Evolutionary conservation across 139 green algal genomes (phyloP).

Genomic region (Deuterostichococcus epilithicus): DNA sequence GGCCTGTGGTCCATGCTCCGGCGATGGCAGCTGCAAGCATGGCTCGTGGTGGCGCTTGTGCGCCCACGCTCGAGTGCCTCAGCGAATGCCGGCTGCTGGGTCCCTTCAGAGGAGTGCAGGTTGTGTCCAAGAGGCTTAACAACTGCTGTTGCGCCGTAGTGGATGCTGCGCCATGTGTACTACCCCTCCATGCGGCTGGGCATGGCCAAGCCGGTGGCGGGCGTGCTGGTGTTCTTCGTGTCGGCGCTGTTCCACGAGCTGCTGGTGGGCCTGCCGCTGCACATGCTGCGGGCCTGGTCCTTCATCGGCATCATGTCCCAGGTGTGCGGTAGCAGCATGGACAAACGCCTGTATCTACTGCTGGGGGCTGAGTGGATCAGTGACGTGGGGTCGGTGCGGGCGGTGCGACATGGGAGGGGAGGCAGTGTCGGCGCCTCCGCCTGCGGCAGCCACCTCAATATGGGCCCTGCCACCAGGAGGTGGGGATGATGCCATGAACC

Average conservation of each 20-base stretch:
- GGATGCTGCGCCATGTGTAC: constrained; percentile 91
- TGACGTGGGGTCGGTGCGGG: background rate
- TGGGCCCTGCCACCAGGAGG: no score
- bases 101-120: no score
- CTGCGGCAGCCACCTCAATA: no score
- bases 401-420: background rate
- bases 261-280: constrained; percentile 81
- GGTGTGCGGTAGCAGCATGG: constrained; percentile 16
- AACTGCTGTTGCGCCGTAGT: constrained; percentile 87
- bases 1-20: no score
- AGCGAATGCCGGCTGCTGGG: no score
- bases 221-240: constrained; percentile 56
- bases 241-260: constrained; percentile 82
- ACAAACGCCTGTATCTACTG: background rate
- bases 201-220: constrained; percentile 19
- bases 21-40: no score
- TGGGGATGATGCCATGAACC: background rate
- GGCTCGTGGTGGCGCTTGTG: background rate
- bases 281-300: constrained; percentile 73
- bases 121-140: constrained; percentile 82
- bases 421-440: no score
- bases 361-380: background rate
- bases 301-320: constrained; percentile 82
- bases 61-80: no score
- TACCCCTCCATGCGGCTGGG: constrained; percentile 59